Base-by-base conservation (phyloP, 1,139 yeast species). In the Taphrina confusa region DNA sequence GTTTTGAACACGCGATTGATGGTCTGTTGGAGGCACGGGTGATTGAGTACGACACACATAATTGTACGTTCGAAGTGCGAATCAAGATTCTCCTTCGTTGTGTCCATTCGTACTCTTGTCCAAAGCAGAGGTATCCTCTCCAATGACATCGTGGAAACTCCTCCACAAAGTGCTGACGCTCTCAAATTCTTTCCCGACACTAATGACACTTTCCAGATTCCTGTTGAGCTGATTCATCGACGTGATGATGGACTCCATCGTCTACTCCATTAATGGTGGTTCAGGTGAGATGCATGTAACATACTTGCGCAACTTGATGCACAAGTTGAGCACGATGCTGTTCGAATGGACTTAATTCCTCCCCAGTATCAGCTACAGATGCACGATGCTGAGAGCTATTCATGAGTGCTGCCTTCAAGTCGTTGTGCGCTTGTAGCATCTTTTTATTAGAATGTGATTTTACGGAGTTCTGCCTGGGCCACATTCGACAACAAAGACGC, bases 111-210 rank as follows among this genome's bases (percentile, higher is more conserved):
- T 18, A 27, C 37, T 27, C 30, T 47, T 47, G 52, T 47, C 42
- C 28, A 25, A 12, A 11, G 23, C 34, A 23, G 34, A 9, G 5
- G 42, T 39, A 20, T 51, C 61, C 11, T 34, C 42, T 3, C 39
- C 39, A 16, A 56, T 42, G 36, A 64, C 63, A 45, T 66, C 67
- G 44, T 66, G 65, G 46, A 67, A 67, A 22, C 63, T 55, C 20
- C 68, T 60, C 69, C 69, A 67, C 14, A 67, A 37, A 1, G 63
- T 47, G 30, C 69, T 63, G 22, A 67, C 69, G 40, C 67, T 66
- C 39, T 67, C 69, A 58, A 67, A 67, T 33, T 67, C 69, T 39
- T 63, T 23, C 12, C 69, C 69, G 22, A 66, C 68, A 11, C 66
- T 57, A 27, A 67, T 65, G 18, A 64, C 63, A 12, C 67, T 64